Base-by-base conservation (phyloP, 2,329 filamentous ascomycete genomes). In the Torrubiella hemipterigena region DNA sequence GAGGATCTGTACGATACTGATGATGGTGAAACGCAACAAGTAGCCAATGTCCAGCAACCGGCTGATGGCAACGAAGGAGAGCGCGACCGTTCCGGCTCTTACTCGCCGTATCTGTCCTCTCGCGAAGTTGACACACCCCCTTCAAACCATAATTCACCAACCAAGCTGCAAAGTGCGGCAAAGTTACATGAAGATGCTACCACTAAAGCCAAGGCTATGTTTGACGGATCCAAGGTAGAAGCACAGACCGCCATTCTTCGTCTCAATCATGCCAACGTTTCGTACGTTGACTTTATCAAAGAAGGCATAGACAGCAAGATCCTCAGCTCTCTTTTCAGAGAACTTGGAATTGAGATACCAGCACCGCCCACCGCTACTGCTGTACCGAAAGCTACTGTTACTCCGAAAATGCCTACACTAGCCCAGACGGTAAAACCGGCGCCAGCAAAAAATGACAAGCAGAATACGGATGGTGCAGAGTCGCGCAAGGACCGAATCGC, bases 401-500 rank as follows among this genome's bases (percentile, higher is more conserved):
- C 31, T 4, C 4, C 14, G 10, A 14, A 14, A 20, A 14, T 10
- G 29, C n/a, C 21, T 20, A 26, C 7, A 30, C 17, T 12, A 17
- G 16, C 1, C n/a, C 18, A 10, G 4, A 34, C 23, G 22, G 19
- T 15, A 12, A 22, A 12, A 11, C 20, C 13, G 12, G 4, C 16
- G 4, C 12, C 11, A 19, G 11, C 18, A 30, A 23, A 11, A 11
- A 28, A 21, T 3, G 8, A 32, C 13, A 7, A 3, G 12, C 11
- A 23, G 19, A 12, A 19, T 24, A n/a, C 42, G n/a, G 46, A 53
- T 23, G 56, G 52, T 39, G 62, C 69, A 7, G 64, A 81, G 40
- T 75, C 81, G 45, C 69, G 82, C 15, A 83, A 82, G 42, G 81
- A 85, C 41, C 73, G 82, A 25, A 83, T 89, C 37, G 81, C 81